A percentile compares a stretch with the other conserved stretches of the same genome.
phyloP scores from a whole-genome alignment of 2,329 filamentous ascomycete species.

The Monilinia fructigena region DNA sequence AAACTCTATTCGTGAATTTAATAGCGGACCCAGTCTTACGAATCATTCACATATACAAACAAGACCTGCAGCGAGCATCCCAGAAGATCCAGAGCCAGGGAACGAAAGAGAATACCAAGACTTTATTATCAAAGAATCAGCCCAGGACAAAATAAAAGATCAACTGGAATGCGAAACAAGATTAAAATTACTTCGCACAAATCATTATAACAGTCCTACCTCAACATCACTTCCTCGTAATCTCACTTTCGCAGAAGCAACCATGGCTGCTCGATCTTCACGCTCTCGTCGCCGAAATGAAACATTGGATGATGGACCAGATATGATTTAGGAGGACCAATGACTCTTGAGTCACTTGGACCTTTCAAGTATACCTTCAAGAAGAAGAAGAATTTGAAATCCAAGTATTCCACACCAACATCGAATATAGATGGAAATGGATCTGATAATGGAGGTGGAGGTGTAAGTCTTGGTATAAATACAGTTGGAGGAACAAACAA shows the following conservation, averaged over 20 bases:
- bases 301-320: slow-evolving; percentile 12
- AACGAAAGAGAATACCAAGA: background rate
- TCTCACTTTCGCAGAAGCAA: slow-evolving; percentile 24
- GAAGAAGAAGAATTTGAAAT: slow-evolving; percentile 23
- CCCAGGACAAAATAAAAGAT: slow-evolving; percentile 24
- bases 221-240: background rate
- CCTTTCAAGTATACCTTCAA: slow-evolving; percentile 27
- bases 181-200: background rate
- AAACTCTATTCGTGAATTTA: slow-evolving; percentile 18
- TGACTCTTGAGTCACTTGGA: slow-evolving; percentile 25
- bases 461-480: background rate
- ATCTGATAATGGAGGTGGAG: background rate
- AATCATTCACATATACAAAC: slow-evolving; percentile 23
- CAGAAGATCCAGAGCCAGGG: background rate
- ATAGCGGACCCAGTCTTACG: slow-evolving; percentile 3
- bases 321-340: slow-evolving; percentile 21
- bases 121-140: slow-evolving; percentile 21
- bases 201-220: background rate
- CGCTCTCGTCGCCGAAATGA: slow-evolving; percentile 18
- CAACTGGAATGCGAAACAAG: slow-evolving; percentile 18
- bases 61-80: slow-evolving; percentile 12
- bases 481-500: background rate
- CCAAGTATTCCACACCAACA: slow-evolving; percentile 9
- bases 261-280: slow-evolving; percentile 23
- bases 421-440: background rate